A percentile compares a stretch with the other conserved stretches of the same genome.
phyloP scores from a whole-genome alignment of 192 early-diverging fungal genomes.

The Oehlia diaphana region DNA sequence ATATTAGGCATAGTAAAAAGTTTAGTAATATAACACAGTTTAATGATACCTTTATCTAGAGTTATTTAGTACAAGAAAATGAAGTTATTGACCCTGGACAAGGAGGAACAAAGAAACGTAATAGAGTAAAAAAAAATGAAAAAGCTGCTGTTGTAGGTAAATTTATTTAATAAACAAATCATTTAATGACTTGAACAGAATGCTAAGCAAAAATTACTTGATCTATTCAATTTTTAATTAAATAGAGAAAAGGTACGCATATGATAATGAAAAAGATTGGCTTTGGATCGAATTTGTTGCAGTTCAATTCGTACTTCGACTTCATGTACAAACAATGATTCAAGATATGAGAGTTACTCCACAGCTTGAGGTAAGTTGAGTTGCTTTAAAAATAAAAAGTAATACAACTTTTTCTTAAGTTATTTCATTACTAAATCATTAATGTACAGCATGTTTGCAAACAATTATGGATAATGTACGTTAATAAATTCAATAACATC shows the following conservation, averaged over 20 bases:
- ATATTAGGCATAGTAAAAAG: no score
- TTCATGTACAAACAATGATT: slow-evolving; percentile 2
- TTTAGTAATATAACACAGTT: no score
- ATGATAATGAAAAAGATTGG: background rate
- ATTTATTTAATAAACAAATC: background rate
- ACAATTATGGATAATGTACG: slow-evolving; percentile 27
- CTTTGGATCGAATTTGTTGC: background rate
- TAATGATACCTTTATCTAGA: background rate
- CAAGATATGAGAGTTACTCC: slow-evolving; percentile 12
- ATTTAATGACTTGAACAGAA: background rate
- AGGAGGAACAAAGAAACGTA: background rate
- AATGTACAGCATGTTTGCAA: slow-evolving; percentile 3
- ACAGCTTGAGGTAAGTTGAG: slow-evolving; percentile 15
- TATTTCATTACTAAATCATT: background rate
- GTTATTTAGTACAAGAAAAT: background rate
- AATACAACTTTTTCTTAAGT: no score
- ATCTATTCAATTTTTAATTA: background rate
- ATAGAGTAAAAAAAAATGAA: background rate
- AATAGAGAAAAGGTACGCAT: background rate
- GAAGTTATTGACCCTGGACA: background rate
- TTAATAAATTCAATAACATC: slow-evolving; percentile 13
- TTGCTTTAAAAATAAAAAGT: no score
- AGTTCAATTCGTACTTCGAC: slow-evolving; percentile 9
- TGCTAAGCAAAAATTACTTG: background rate
- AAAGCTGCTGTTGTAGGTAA: background rate